phyloP scores from a whole-genome alignment of 1,139 yeast genomes.

The Yamadazyma sp. region DNA sequence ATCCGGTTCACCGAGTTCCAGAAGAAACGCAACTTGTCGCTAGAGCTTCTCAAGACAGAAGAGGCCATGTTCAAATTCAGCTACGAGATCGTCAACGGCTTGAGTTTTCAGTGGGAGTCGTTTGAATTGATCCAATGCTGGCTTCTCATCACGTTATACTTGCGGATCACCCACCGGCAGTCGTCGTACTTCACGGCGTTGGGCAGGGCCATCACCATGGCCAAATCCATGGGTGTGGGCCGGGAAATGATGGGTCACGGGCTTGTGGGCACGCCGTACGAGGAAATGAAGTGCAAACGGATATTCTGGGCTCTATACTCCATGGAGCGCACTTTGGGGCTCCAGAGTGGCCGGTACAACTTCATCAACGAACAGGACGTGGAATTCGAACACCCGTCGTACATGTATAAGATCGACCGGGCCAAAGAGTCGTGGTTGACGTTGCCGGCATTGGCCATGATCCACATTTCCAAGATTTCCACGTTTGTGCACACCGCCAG shows the following conservation, averaged over 20 bases:
- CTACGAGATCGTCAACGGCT: conserved; percentile 43
- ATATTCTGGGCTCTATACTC: conserved; percentile 60
- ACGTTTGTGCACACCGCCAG: conserved; percentile 32
- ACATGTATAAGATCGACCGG: conserved; percentile 27
- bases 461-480: conserved; percentile 43
- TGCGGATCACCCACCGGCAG: conserved; percentile 59
- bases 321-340: conserved; percentile 53
- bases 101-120: conserved; percentile 68
- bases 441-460: conserved; percentile 48
- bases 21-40: conserved; percentile 34
- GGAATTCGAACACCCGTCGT: conserved; percentile 32
- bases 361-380: conserved; percentile 36
- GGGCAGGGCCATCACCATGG: conserved; percentile 54
- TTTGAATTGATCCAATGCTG: conserved; percentile 65
- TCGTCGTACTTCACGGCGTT: conserved; percentile 54
- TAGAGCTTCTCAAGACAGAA: conserved; percentile 39
- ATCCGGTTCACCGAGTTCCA: conserved; percentile 54
- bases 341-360: conserved; percentile 56
- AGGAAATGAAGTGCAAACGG: conserved; percentile 49
- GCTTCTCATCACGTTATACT: conserved; percentile 54
- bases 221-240: conserved; percentile 57
- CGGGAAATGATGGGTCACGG: conserved; percentile 13
- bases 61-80: conserved; percentile 54
- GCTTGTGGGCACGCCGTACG: conserved; percentile 38
- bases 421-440: conserved; percentile 54